Evolutionary conservation across 345 rosid genomes (phyloP).

Genomic region (Mercurialis annua): DNA sequence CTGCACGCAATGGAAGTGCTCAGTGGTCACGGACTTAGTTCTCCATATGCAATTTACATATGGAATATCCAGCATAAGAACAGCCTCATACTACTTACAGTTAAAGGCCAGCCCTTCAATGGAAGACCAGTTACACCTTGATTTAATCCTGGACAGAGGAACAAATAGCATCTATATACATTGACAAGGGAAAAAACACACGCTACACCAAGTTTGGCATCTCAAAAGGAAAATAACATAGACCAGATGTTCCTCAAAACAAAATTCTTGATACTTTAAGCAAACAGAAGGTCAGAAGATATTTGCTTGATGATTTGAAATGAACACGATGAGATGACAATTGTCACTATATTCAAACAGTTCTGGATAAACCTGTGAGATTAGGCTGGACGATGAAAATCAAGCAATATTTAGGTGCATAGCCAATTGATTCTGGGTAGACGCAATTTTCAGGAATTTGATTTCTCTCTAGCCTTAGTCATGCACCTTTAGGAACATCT

Average conservation of each 20-base stretch:
- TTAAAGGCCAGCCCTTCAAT: conserved; percentile 66
- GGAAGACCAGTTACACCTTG: conserved; percentile 58
- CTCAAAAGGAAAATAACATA: background rate
- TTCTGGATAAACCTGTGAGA: background rate
- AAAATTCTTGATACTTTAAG: background rate
- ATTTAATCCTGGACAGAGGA: conserved; percentile 37
- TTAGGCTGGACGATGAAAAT: background rate
- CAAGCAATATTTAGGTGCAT: background rate
- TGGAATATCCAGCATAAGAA: background rate
- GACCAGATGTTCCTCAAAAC: background rate
- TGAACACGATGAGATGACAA: background rate
- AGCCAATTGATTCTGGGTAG: background rate
- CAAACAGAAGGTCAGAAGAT: background rate
- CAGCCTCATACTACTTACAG: conserved; percentile 38
- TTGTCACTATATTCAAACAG: background rate
- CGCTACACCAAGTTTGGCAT: background rate
- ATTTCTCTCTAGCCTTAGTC: background rate
- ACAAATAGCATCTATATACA: background rate
- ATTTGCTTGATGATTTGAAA: too few species aligned
- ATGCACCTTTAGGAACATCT: background rate
- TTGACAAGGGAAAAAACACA: background rate
- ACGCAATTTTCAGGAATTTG: background rate
- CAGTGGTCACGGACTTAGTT: background rate
- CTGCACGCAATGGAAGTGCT: conserved; percentile 26
- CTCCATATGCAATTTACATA: background rate